Percentiles rank a stretch among this genome's conserved stretches.
Conservation (phyloP, 257 asterid species). For the Petrea volubilis region DNA sequence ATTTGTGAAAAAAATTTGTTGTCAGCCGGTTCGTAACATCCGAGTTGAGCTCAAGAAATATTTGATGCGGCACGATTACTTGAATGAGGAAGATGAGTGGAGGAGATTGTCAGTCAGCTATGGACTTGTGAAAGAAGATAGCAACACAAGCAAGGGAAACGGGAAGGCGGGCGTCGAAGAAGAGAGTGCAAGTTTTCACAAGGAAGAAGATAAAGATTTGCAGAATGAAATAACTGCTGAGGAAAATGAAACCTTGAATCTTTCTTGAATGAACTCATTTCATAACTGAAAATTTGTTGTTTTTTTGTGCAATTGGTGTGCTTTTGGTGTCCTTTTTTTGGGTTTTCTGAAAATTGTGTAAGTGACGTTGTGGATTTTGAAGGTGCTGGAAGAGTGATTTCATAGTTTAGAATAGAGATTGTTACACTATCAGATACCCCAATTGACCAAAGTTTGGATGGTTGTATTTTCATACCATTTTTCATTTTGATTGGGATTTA, state of each 20-base stretch:
- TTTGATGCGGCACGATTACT: constrained; percentile 52
- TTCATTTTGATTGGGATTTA: no score
- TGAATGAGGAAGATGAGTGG: constrained; percentile 59
- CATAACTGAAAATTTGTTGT: not conserved
- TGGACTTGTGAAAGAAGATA: constrained; percentile 53
- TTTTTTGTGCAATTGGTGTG: constrained; percentile 1
- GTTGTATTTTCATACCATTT: no score
- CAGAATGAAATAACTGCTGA: constrained; percentile 10
- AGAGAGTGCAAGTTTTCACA: constrained; percentile 20
- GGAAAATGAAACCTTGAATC: constrained; percentile 22
- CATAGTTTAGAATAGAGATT: no score
- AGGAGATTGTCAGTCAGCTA: constrained; percentile 41
- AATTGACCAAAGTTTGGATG: no score
- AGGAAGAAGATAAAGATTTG: constrained; percentile 19
- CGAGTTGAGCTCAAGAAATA: constrained; percentile 67
- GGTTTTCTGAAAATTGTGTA: constrained; percentile 11
- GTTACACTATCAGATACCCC: no score
- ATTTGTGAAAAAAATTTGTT: not conserved
- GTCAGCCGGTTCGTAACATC: constrained; percentile 61
- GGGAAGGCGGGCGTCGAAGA: constrained; percentile 12
- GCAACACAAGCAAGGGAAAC: not conserved
- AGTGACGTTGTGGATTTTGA: constrained; percentile 11
- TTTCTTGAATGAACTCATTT: not conserved
- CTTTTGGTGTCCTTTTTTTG: not conserved
- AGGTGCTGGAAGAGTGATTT: not conserved